phyloP scores from a whole-genome alignment of 1,139 yeast species.

The Yamadazyma aaseri region DNA sequence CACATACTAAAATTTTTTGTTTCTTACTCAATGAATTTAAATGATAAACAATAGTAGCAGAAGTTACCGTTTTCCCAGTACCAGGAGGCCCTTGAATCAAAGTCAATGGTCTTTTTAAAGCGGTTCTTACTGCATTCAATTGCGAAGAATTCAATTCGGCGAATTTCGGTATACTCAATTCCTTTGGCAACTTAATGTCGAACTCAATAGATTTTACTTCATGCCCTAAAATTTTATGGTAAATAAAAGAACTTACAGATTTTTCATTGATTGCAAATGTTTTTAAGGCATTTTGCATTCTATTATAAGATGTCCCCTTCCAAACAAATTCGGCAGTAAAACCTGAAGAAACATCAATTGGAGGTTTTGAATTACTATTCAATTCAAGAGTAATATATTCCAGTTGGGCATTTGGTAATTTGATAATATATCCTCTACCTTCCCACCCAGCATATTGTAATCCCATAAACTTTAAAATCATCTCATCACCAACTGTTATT shows the following conservation, averaged over 20 bases:
- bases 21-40: conserved; percentile 56
- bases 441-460: conserved; percentile 60
- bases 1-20: conserved; percentile 72
- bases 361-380: conserved; percentile 35
- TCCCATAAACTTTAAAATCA: conserved; percentile 61
- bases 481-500: conserved; percentile 86
- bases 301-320: conserved; percentile 79
- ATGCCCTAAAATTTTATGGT: conserved; percentile 81
- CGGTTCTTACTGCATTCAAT: conserved; percentile 71
- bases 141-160: conserved; percentile 78
- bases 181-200: conserved; percentile 57
- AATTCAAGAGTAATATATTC: conserved; percentile 79
- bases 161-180: conserved; percentile 63
- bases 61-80: conserved; percentile 93
- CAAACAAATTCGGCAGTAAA: conserved; percentile 88
- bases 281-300: conserved; percentile 81
- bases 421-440: conserved; percentile 67
- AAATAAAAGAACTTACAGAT: conserved; percentile 74
- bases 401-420: conserved; percentile 65
- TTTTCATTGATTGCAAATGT: conserved; percentile 69
- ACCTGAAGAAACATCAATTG: conserved; percentile 62
- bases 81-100: conserved; percentile 98
- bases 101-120: conserved; percentile 71
- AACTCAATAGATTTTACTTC: conserved; percentile 67
- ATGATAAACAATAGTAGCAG: conserved; percentile 86